A percentile compares a stretch with the other conserved stretches of the same genome.
These are phyloP conservation scores for Cladosporium oxysporum DNA, from an alignment of 2,329 filamentous ascomycete genomes.

Conservation along the genomic window DNA sequence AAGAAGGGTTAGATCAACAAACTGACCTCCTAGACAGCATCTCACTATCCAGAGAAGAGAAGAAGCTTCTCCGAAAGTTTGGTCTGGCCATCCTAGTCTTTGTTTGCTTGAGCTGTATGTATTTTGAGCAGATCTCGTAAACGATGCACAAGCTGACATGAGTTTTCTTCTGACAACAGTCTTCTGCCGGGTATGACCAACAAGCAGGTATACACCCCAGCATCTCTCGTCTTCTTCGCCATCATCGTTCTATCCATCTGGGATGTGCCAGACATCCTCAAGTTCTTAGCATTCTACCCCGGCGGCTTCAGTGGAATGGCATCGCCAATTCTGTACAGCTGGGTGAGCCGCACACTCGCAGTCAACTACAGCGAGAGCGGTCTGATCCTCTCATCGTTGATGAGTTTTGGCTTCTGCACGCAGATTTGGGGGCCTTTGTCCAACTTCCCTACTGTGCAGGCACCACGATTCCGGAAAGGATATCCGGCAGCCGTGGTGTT, in stretches of 20 bases:
- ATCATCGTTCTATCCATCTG: conserved; percentile 12
- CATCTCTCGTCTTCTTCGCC: conserved; percentile 11
- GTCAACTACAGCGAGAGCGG: conserved; percentile 12
- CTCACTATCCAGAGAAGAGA: conserved; percentile 47
- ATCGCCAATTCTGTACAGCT: conserved; percentile 8
- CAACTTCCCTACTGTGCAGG: conserved; percentile 8
- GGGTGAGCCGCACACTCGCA: conserved; percentile 6
- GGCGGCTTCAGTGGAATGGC: conserved; percentile 13
- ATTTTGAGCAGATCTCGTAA: not conserved
- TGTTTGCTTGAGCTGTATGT: conserved; percentile 14
- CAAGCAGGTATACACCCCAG: too few relatives aligned
- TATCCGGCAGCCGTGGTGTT: conserved; percentile 10
- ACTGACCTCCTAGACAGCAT: not conserved
- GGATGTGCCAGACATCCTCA: conserved; percentile 2
- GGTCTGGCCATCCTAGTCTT: conserved; percentile 10
- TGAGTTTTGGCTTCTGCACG: conserved; percentile 10
- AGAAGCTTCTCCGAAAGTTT: conserved; percentile 56
- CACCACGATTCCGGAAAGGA: conserved; percentile 6
- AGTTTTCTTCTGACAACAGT: not conserved
- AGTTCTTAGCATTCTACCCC: conserved; percentile 13
- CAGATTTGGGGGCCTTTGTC: conserved; percentile 14
- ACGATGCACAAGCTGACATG: not conserved
- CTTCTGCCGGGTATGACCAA: conserved; percentile 7
- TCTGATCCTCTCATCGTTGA: conserved; percentile 1
- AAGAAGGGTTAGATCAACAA: not conserved